Conservation (phyloP, 2,329 filamentous ascomycete genomes). For the Bipolaris zeicola region DNA sequence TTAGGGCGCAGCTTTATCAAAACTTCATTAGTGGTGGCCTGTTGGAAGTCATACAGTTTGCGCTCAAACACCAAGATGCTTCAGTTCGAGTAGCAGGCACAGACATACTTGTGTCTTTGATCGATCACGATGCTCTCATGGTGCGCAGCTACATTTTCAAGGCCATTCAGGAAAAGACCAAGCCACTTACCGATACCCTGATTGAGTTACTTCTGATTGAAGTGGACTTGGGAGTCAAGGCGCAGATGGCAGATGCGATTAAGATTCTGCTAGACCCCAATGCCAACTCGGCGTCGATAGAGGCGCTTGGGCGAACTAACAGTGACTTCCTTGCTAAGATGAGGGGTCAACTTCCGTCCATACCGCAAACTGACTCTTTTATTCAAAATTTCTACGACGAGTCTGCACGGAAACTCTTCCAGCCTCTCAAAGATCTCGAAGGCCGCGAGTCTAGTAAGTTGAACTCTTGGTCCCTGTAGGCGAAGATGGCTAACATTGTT, state of each 20-base stretch:
- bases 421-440: slow-evolving; percentile 82
- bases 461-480: background rate
- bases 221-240: slow-evolving; percentile 91
- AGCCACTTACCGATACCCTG: slow-evolving; percentile 85
- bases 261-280: slow-evolving; percentile 87
- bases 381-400: slow-evolving; percentile 88
- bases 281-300: slow-evolving; percentile 63
- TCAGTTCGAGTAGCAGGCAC: slow-evolving; percentile 88
- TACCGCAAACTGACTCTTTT: slow-evolving; percentile 81
- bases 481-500: slow-evolving; percentile 26
- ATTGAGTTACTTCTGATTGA: slow-evolving; percentile 92
- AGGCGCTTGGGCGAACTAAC: slow-evolving; percentile 65
- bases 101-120: slow-evolving; percentile 89
- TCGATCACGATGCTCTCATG: slow-evolving; percentile 94
- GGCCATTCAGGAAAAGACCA: slow-evolving; percentile 84
- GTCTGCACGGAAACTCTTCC: slow-evolving; percentile 83
- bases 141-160: slow-evolving; percentile 92
- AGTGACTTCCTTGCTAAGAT: slow-evolving; percentile 71
- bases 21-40: slow-evolving; percentile 90
- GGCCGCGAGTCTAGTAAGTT: slow-evolving; percentile 60
- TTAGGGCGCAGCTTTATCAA: slow-evolving; percentile 80
- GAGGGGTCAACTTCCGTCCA: slow-evolving; percentile 55
- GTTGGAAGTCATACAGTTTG: slow-evolving; percentile 88
- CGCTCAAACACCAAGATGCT: slow-evolving; percentile 82
- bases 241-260: slow-evolving; percentile 92